phyloP scores from a whole-genome alignment of 108 stramenopile genomes.

The Cyclotella choctawhatcheeana region DNA sequence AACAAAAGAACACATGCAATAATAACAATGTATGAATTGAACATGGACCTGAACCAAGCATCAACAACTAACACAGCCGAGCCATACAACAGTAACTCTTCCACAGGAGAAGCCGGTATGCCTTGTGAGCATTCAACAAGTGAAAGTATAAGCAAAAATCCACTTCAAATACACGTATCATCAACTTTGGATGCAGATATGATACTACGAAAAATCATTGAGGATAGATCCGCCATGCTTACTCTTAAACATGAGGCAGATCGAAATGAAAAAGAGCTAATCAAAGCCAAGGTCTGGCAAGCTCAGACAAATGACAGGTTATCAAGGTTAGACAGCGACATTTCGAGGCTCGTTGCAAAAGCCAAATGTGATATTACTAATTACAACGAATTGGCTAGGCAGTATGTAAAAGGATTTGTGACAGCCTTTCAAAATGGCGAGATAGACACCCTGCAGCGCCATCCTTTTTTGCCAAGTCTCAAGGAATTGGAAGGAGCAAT shows the following conservation, averaged over 20 bases:
- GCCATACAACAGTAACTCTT: too few relatives aligned
- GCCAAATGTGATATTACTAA: constrained; percentile 34
- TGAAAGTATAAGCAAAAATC: neutral
- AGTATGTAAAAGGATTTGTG: constrained; percentile 38
- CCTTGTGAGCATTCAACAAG: too few relatives aligned
- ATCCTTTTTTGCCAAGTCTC: constrained; percentile 33
- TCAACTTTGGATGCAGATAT: constrained; percentile 40
- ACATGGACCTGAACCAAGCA: too few relatives aligned
- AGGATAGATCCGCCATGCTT: constrained; percentile 41
- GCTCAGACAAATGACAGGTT: constrained; percentile 20
- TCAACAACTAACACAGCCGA: too few relatives aligned
- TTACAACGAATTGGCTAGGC: constrained; percentile 36
- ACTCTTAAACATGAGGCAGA: constrained; percentile 33
- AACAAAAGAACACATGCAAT: too few relatives aligned
- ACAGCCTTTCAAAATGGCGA: constrained; percentile 37
- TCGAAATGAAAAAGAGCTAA: constrained; percentile 30
- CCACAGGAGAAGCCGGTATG: neutral
- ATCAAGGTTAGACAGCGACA: constrained; percentile 14
- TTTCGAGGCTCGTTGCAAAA: constrained; percentile 23
- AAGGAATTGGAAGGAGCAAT: constrained; percentile 39
- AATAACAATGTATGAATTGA: too few relatives aligned
- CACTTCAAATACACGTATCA: constrained; percentile 24
- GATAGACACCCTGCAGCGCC: constrained; percentile 32
- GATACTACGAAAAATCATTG: constrained; percentile 39
- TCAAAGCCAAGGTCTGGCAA: constrained; percentile 37